Evolutionary conservation across 2,329 filamentous ascomycete species (phyloP).

Genomic region (Didymella sp.): DNA sequence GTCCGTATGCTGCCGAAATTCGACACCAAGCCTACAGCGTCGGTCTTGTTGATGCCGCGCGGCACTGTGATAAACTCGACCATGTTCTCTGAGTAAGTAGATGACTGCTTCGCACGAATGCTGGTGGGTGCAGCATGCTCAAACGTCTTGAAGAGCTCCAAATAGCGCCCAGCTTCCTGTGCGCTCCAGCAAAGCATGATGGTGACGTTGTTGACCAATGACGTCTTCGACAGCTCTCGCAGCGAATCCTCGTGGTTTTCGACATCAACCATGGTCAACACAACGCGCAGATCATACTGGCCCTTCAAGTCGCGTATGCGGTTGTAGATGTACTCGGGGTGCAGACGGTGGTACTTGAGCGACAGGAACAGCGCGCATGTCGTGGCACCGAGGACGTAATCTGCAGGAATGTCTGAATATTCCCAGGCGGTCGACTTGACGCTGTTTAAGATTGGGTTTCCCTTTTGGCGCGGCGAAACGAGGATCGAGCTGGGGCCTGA

Average conservation of each 20-base stretch:
- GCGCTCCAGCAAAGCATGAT: slow-evolving; percentile 93
- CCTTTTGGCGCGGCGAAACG: slow-evolving; percentile 91
- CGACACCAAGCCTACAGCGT: slow-evolving; percentile 86
- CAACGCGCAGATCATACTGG: slow-evolving; percentile 83
- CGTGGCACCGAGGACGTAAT: slow-evolving; percentile 86
- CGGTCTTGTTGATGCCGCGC: slow-evolving; percentile 89
- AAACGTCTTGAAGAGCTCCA: slow-evolving; percentile 94
- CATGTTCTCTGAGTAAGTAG: slow-evolving; percentile 82
- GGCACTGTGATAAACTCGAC: slow-evolving; percentile 94
- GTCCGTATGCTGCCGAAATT: slow-evolving; percentile 89
- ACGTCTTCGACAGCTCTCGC: slow-evolving; percentile 90
- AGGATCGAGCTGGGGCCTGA: slow-evolving; percentile 77
- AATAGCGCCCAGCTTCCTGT: slow-evolving; percentile 88
- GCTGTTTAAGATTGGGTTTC: slow-evolving; percentile 87
- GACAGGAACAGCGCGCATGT: slow-evolving; percentile 93
- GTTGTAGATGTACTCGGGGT: slow-evolving; percentile 97
- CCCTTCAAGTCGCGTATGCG: slow-evolving; percentile 84
- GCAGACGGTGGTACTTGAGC: slow-evolving; percentile 94
- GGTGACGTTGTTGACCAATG: slow-evolving; percentile 89
- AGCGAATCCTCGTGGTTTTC: slow-evolving; percentile 89
- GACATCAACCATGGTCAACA: slow-evolving; percentile 94
- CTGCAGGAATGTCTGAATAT: slow-evolving; percentile 94
- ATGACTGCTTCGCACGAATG: slow-evolving; percentile 85
- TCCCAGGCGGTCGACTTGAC: slow-evolving; percentile 90
- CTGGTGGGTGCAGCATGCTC: slow-evolving; percentile 83